Evolutionary conservation across 768 basidiomycete genomes (phyloP).

Genomic region (Hydnum rufescens): DNA sequence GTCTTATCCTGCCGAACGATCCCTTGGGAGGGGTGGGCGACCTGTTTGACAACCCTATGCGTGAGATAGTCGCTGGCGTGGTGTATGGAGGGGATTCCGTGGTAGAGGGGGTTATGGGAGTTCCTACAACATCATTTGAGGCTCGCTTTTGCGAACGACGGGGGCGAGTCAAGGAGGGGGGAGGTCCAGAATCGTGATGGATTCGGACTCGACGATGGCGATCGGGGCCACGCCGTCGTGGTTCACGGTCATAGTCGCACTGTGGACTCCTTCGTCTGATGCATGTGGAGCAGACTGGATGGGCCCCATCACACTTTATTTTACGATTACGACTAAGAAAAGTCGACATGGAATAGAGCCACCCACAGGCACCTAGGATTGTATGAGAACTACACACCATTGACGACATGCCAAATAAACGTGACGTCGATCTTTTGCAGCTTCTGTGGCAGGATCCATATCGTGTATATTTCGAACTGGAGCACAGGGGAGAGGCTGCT

Average conservation of each 20-base stretch:
- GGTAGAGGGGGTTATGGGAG: no score
- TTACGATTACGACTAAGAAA: neutral
- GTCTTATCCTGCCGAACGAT: no score
- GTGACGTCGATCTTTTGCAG: no score
- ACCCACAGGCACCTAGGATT: neutral
- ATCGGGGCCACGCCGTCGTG: constrained; percentile 1
- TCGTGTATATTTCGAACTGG: no score
- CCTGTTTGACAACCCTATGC: no score
- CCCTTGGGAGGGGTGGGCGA: no score
- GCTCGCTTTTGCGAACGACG: no score
- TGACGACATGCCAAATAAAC: neutral
- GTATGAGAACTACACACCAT: neutral
- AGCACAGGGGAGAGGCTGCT: neutral
- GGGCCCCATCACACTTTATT: neutral
- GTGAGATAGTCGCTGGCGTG: no score
- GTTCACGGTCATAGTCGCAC: constrained; percentile 1
- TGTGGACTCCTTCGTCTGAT: neutral
- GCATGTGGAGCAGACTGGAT: neutral
- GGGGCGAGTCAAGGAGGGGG: no score
- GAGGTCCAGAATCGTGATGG: neutral
- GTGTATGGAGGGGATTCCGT: no score
- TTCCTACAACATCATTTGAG: no score
- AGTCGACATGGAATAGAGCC: neutral
- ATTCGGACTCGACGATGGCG: neutral
- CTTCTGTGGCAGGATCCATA: no score